phyloP scores from a whole-genome alignment of 768 basidiomycete genomes.

The Russula griseocarnosa region DNA sequence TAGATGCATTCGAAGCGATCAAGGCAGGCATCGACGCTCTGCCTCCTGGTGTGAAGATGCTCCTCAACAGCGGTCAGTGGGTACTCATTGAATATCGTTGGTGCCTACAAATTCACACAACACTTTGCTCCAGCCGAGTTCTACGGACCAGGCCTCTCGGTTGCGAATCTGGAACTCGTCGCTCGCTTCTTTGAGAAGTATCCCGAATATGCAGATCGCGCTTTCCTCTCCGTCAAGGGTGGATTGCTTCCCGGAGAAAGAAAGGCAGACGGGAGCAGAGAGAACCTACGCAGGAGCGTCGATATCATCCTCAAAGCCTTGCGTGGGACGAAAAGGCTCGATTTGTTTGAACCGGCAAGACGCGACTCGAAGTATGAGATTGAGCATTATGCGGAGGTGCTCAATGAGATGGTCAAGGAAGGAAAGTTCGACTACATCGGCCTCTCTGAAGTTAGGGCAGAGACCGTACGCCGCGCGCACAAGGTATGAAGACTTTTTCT shows the following conservation, averaged over 20 bases:
- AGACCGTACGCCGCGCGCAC: constrained; percentile 42
- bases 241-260: background rate
- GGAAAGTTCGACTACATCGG: constrained; percentile 60
- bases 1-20: constrained; percentile 59
- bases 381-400: constrained; percentile 43
- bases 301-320: constrained; percentile 43
- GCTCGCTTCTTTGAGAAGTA: constrained; percentile 48
- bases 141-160: constrained; percentile 44
- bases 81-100: background rate
- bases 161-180: constrained; percentile 48
- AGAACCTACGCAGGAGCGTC: constrained; percentile 49
- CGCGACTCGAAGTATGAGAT: constrained; percentile 43
- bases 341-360: constrained; percentile 55
- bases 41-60: constrained; percentile 44
- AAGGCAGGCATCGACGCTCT: constrained; percentile 46
- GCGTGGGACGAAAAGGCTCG: constrained; percentile 51
- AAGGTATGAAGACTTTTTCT: constrained; percentile 39
- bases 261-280: constrained; percentile 35
- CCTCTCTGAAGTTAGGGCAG: constrained; percentile 50
- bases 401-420: constrained; percentile 48
- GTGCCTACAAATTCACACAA: background rate
- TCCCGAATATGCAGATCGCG: constrained; percentile 43
- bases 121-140: constrained; percentile 44
- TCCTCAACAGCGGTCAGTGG: constrained; percentile 48
- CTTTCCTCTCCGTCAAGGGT: constrained; percentile 51